A percentile compares a stretch with the other conserved stretches of the same genome.
phyloP scores from a whole-genome alignment of 169 alveolate species.

The Plasmodium cynomolgi region DNA sequence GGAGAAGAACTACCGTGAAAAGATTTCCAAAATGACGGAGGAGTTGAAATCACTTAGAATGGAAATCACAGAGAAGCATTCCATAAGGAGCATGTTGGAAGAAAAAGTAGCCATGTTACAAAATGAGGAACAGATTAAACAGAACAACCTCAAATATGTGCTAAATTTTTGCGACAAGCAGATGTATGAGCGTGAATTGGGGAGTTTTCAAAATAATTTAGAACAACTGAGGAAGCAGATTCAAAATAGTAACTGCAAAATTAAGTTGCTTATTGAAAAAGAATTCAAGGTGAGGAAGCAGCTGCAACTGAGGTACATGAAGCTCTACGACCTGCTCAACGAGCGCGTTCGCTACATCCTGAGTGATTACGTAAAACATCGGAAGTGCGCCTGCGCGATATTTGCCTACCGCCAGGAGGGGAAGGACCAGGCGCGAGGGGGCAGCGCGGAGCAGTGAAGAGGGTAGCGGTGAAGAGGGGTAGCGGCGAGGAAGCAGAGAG shows the following conservation, averaged over 20 bases:
- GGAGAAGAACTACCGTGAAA: conserved; percentile 46
- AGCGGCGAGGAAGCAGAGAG: neutral
- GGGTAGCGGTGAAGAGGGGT: neutral
- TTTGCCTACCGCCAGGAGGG: conserved; percentile 68
- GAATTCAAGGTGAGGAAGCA: conserved; percentile 69
- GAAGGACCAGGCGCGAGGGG: neutral
- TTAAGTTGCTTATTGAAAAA: conserved; percentile 45
- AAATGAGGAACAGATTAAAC: conserved; percentile 59
- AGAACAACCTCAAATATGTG: conserved; percentile 41
- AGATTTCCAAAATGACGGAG: conserved; percentile 25
- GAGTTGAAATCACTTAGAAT: conserved; percentile 21
- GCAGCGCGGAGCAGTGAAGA: neutral
- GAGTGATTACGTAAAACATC: conserved; percentile 44
- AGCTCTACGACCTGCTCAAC: conserved; percentile 36
- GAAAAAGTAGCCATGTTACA: conserved; percentile 50
- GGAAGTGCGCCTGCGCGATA: conserved; percentile 72
- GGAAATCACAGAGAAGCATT: conserved; percentile 62
- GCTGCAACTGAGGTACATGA: conserved; percentile 40
- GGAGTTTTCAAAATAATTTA: conserved; percentile 6
- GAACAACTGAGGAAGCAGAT: conserved; percentile 46
- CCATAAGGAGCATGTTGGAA: conserved; percentile 32
- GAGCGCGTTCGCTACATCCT: conserved; percentile 53
- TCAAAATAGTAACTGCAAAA: conserved; percentile 60
- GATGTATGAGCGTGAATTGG: conserved; percentile 43
- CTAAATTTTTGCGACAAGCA: conserved; percentile 42